Percentiles rank a stretch among this genome's conserved stretches.
Evolutionary conservation across 768 basidiomycete genomes (phyloP).

Genomic region (Sporobolomyces pararoseus): DNA sequence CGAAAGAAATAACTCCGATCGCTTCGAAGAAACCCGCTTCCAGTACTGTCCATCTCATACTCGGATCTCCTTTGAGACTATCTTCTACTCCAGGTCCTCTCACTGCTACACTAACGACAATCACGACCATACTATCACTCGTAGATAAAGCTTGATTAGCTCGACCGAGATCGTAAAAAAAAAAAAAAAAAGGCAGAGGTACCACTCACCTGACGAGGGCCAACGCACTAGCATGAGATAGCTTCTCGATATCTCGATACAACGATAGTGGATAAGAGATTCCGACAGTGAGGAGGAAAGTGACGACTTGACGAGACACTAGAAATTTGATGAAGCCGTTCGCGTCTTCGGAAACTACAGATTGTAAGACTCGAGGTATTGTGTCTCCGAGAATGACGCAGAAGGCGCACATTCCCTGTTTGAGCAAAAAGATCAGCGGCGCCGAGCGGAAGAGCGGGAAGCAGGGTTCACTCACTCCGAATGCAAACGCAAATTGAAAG

Average conservation of each 20-base stretch:
- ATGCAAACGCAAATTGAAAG: slow-evolving; percentile 96
- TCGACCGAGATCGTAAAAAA: no score
- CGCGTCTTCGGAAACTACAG: slow-evolving; percentile 61
- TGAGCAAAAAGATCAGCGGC: background rate
- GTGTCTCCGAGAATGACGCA: slow-evolving; percentile 97
- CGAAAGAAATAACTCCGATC: slow-evolving; percentile 89
- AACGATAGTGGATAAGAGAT: slow-evolving; percentile 93
- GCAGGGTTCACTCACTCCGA: slow-evolving; percentile 61
- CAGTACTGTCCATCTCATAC: slow-evolving; percentile 68
- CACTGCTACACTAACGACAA: slow-evolving; percentile 76
- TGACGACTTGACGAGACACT: slow-evolving; percentile 82
- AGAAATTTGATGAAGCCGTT: slow-evolving; percentile 73
- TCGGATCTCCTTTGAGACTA: slow-evolving; percentile 71
- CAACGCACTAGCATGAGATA: slow-evolving; percentile 83
- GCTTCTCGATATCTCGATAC: slow-evolving; percentile 95
- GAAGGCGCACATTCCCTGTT: slow-evolving; percentile 90
- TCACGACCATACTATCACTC: slow-evolving; percentile 83
- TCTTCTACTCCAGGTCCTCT: slow-evolving; percentile 72
- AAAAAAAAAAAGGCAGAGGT: background rate
- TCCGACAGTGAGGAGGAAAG: slow-evolving; percentile 71
- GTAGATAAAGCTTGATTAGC: no score
- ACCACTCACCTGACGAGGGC: slow-evolving; percentile 61
- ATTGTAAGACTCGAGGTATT: slow-evolving; percentile 87
- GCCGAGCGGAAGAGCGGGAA: background rate
- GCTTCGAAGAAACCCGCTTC: slow-evolving; percentile 83